Conservation (phyloP, 2,329 filamentous ascomycete species). For the Arthroderma sp. region DNA sequence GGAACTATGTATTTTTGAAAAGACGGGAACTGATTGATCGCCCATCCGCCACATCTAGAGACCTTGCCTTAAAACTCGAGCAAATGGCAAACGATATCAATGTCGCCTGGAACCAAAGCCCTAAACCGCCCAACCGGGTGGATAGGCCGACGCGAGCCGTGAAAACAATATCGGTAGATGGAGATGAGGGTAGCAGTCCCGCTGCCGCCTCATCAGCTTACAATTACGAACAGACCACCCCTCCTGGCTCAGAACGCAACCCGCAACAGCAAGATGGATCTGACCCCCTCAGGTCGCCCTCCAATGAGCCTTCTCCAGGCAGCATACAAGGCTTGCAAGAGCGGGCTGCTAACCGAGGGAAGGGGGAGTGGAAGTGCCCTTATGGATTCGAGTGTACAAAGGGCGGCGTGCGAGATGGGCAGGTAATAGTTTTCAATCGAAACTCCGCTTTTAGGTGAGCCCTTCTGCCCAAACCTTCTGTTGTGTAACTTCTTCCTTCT, state of each 20-base stretch:
- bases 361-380: neutral
- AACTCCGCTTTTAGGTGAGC: constrained; percentile 3
- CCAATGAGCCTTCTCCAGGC: too few species aligned
- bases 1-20: too few species aligned
- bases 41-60: too few species aligned
- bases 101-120: neutral
- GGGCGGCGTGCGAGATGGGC: neutral
- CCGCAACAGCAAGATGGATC: too few species aligned
- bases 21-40: too few species aligned
- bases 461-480: neutral
- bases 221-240: too few species aligned
- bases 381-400: neutral
- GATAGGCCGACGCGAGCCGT: neutral
- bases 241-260: too few species aligned
- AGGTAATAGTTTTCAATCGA: neutral
- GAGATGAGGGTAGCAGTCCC: too few species aligned
- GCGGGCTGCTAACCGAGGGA: neutral
- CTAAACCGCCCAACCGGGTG: neutral
- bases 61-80: neutral
- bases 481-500: neutral
- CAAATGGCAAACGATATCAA: constrained; percentile 1
- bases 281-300: too few species aligned
- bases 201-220: too few species aligned
- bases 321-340: too few species aligned
- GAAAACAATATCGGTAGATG: too few species aligned